phyloP scores from a whole-genome alignment of 495 filamentous ascomycete genomes.

The Tetracladium marchalianum region DNA sequence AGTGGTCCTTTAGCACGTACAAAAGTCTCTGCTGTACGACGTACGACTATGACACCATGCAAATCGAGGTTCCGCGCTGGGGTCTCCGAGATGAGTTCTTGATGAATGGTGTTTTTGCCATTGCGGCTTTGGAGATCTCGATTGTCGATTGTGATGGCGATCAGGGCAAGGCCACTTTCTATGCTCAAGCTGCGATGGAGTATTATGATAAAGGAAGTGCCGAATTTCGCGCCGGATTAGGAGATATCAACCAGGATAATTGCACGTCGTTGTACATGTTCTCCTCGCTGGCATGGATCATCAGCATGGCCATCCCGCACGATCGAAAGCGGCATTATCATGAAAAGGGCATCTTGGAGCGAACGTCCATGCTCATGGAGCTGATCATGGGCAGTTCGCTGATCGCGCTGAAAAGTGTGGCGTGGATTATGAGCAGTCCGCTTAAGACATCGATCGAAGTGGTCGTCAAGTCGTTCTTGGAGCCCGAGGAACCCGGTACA shows the following conservation, averaged over 20 bases:
- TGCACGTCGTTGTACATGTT: constrained; percentile 23
- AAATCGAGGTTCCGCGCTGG: constrained; percentile 18
- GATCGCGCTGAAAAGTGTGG: constrained; percentile 18
- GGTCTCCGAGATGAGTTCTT: constrained; percentile 22
- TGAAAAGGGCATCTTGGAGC: constrained; percentile 10
- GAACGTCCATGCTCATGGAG: constrained; percentile 20
- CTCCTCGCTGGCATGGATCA: constrained; percentile 22
- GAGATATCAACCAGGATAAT: constrained; percentile 20
- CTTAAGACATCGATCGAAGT: constrained; percentile 11
- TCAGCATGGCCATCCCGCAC: constrained; percentile 23
- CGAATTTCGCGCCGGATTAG: constrained; percentile 21
- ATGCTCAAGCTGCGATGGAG: constrained; percentile 23
- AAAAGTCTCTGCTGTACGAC: constrained; percentile 22
- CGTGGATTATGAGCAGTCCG: constrained; percentile 21
- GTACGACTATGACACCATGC: constrained; percentile 22
- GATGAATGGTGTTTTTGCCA: constrained; percentile 25
- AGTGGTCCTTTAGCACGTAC: constrained; percentile 25
- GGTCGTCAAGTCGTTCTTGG: constrained; percentile 12
- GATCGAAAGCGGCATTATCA: constrained; percentile 6
- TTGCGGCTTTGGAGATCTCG: constrained; percentile 23
- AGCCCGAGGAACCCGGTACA: background rate
- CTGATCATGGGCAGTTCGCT: constrained; percentile 20
- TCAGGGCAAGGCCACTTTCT: constrained; percentile 13
- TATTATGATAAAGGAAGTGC: constrained; percentile 23
- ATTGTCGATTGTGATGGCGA: background rate